Evolutionary conservation across 768 basidiomycete species (phyloP).

Genomic region (Lentinula sp.): DNA sequence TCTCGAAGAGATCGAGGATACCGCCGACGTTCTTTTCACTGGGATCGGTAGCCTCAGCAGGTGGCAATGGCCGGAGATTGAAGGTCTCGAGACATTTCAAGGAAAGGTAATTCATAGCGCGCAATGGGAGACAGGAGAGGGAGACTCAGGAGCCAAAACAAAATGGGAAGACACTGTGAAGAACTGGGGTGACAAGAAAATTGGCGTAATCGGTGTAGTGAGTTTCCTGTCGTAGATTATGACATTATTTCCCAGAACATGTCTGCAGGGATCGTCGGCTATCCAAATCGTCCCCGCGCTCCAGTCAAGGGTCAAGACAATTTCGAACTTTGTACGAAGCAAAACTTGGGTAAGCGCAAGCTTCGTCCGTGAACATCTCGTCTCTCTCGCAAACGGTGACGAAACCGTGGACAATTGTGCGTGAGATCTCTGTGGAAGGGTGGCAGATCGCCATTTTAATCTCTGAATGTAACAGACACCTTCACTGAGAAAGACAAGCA

Average conservation of each 20-base stretch:
- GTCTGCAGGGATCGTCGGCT: constrained; percentile 53
- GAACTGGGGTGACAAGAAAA: constrained; percentile 45
- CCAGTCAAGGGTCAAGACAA: constrained; percentile 42
- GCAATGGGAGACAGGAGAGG: constrained; percentile 41
- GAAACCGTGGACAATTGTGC: constrained; percentile 36
- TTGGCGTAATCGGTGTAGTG: constrained; percentile 59
- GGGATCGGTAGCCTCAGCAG: constrained; percentile 46
- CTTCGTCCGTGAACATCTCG: constrained; percentile 34
- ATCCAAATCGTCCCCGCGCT: constrained; percentile 55
- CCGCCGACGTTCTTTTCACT: constrained; percentile 50
- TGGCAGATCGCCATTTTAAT: not conserved
- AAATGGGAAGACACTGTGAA: constrained; percentile 38
- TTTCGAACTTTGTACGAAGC: constrained; percentile 53
- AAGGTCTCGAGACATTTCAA: constrained; percentile 47
- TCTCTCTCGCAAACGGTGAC: constrained; percentile 30
- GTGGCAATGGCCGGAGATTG: constrained; percentile 66
- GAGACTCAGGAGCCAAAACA: constrained; percentile 16
- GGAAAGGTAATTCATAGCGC: constrained; percentile 63
- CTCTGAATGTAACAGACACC: constrained; percentile 23
- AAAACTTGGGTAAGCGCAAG: constrained; percentile 51
- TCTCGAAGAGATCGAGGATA: constrained; percentile 44
- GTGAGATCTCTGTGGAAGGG: not conserved
- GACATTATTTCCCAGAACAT: not conserved
- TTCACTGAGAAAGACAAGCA: constrained; percentile 48
- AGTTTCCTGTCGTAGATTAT: constrained; percentile 12